Base-by-base conservation (phyloP, 2,329 filamentous ascomycete species). In the Cladosporium oxysporum region DNA sequence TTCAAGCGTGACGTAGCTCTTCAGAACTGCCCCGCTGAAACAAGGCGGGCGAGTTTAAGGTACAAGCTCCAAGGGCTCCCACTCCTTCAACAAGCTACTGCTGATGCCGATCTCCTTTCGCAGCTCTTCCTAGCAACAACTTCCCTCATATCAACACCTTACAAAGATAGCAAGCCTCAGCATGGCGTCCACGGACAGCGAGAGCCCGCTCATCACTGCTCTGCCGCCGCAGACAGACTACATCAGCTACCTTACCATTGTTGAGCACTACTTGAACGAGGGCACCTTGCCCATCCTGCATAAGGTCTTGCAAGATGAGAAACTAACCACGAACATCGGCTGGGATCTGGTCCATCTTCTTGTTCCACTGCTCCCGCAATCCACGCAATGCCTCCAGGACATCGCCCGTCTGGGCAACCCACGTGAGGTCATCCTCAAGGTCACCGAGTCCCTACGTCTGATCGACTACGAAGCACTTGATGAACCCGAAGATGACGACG, bases 271-370 rank as follows among this genome's bases (percentile, higher is more conserved):
- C 70, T 82, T 93, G 55, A 87, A 84, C 5, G 83, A 87, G 21
- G 87, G 89, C 66, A 83, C 89, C 67, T 81, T 94, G 52, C 88
- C 90, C 1, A 80, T 85, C 3, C 82, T 94, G 55, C 85, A 92
- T 71, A 83, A 89, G 26, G 86, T 91, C 41, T 82, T 92, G 21
- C 86, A 90, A 76, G 87, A 91, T 82, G 81, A 83, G 11, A 82
- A 85, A 66, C 81, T 93, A 65, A 91, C 90, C 2, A 86, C 85
- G 67, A 90, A 92, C 65, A 93, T 94, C 72, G 91, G 91, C 59
- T 95, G 91, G 91, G 91, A 95, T 76, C 80, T 94, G 61, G 89
- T 95, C 26, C 89, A 91, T 74, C 86, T 92, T 73, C 84, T 95
- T 5, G 83, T 93, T 28, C 83, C 87, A 41, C 79, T 92, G 5